Base-by-base conservation (phyloP, 306 rosid genomes). In the Rosa lucieae region DNA sequence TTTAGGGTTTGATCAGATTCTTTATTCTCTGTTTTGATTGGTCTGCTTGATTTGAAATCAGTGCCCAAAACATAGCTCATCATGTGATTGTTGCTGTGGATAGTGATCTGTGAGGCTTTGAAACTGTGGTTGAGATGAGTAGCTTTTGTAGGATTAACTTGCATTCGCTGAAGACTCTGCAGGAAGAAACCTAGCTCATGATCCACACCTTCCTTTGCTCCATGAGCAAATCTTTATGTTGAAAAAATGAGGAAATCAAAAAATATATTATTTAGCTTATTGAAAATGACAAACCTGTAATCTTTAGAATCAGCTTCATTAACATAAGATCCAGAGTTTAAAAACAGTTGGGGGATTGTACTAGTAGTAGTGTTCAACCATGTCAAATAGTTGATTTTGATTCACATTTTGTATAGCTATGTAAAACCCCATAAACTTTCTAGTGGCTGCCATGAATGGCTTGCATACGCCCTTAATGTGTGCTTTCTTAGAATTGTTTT, bases 111-210 rank as follows among this genome's bases (percentile, higher is more conserved):
- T 74, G 53, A 84, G 84, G 75, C 85, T 85, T 44, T 87, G 91
- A 55, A 84, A 86, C 39, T 78, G 91, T 43, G 90, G 78, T 53
- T 73, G 89, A 72, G 92, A 77, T 70, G 92, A 82, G 79, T 85
- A 88, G 77, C 88, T 78, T 79, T 86, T 87, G 66, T 75, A 82
- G 75, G 91, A 84, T 78, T 32, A 86, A 80, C 97, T 85, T 63
- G 85, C 84, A 49, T 89, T 76, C 12, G 86, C 90, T 71, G 94
- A 86, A 49, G 90, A 86, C 72, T 92, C 97, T 59, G 71, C 48
- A 17, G 97, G 98, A 69, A 93, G 87, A 95, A 91, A 47, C 88
- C 88, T 78, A 89, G 83, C 82, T 93, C 93, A 83, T 66, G 71
- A 66, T 93, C 99, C 77, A 83, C 79, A 44, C 91, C 86, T 59